These are phyloP conservation scores for Phanerochaete sordida DNA, from an alignment of 768 basidiomycete genomes.

Conservation along the genomic window DNA sequence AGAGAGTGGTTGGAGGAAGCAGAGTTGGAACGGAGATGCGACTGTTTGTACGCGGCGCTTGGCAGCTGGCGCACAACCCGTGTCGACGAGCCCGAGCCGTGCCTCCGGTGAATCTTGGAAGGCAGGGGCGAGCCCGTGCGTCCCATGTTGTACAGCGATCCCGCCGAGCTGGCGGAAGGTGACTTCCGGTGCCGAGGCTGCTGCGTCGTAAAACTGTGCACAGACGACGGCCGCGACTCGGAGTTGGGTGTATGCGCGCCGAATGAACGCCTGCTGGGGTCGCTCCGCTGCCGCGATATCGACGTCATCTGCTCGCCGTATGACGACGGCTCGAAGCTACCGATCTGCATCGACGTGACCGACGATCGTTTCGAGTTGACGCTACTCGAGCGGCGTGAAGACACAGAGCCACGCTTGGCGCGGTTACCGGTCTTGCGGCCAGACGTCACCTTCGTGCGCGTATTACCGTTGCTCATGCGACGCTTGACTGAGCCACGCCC, in stretches of 20 bases:
- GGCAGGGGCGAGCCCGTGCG: slow-evolving; percentile 79
- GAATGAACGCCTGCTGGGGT: slow-evolving; percentile 64
- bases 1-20: slow-evolving; percentile 78
- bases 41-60: slow-evolving; percentile 14
- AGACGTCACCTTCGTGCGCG: slow-evolving; percentile 18
- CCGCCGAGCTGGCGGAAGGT: slow-evolving; percentile 73
- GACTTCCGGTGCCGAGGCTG: slow-evolving; percentile 68
- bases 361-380: slow-evolving; percentile 82
- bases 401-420: slow-evolving; percentile 65
- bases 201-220: slow-evolving; percentile 68
- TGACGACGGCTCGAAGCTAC: slow-evolving; percentile 54
- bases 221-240: slow-evolving; percentile 84
- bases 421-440: slow-evolving; percentile 41
- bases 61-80: slow-evolving; percentile 70
- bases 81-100: slow-evolving; percentile 79
- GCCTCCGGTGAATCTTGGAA: slow-evolving; percentile 67
- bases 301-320: slow-evolving; percentile 24
- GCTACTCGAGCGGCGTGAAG: slow-evolving; percentile 86
- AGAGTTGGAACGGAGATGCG: slow-evolving; percentile 73
- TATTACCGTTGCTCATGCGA: slow-evolving; percentile 38
- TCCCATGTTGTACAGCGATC: slow-evolving; percentile 44
- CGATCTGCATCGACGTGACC: slow-evolving; percentile 42
- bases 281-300: slow-evolving; percentile 40
- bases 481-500: slow-evolving; percentile 43
- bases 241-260: slow-evolving; percentile 87